These are phyloP conservation scores for Lentinus polychrous DNA, from an alignment of 1,284 basidiomycete genomes.

Conservation along the genomic window DNA sequence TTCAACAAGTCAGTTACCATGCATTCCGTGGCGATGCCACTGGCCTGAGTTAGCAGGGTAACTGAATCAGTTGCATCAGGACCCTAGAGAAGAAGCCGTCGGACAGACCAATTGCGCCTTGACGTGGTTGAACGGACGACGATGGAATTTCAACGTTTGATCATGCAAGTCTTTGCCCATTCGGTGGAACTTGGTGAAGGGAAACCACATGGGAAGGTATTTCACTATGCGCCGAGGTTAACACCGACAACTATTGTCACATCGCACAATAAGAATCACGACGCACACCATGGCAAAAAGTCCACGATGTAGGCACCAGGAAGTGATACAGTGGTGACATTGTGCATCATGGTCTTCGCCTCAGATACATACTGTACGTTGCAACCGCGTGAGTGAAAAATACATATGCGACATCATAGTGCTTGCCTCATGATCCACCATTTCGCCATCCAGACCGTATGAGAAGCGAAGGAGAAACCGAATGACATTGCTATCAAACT, in stretches of 20 bases:
- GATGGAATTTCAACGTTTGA: background rate
- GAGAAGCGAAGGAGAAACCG: background rate
- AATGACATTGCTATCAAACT: background rate
- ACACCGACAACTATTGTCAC: too few species aligned
- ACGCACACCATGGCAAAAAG: background rate
- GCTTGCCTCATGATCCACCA: background rate
- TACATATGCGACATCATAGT: background rate
- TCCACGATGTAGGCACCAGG: constrained; percentile 1
- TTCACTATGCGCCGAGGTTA: background rate
- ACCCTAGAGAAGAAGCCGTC: too few species aligned
- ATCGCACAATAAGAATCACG: too few species aligned
- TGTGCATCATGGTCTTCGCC: background rate
- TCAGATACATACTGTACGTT: background rate
- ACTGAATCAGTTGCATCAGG: too few species aligned
- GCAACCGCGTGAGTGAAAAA: background rate
- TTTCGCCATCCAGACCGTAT: background rate
- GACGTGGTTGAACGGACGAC: background rate
- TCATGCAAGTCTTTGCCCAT: background rate
- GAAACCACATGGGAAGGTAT: constrained; percentile 3
- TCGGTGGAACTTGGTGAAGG: background rate
- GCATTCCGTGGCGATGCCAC: too few species aligned
- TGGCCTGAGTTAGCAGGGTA: too few species aligned
- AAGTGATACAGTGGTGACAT: background rate
- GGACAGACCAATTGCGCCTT: background rate
- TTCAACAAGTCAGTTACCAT: too few species aligned